A percentile compares a stretch with the other conserved stretches of the same genome.
These are phyloP conservation scores for Rhodamnia argentea DNA, from an alignment of 345 rosid genomes.

Conservation along the genomic window DNA sequence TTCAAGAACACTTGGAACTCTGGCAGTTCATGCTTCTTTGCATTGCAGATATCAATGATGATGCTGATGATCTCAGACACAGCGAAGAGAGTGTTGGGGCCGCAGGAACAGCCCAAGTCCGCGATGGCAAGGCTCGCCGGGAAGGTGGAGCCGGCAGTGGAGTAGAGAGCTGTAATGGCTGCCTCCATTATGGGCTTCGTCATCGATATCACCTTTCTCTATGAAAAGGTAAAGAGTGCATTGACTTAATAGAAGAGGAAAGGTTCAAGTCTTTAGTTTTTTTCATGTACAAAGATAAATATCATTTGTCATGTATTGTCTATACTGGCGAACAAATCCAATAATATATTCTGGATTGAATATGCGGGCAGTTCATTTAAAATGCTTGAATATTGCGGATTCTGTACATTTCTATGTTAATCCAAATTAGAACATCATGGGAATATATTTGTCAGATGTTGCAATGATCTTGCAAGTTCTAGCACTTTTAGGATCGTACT, in stretches of 20 bases:
- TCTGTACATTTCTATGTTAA: too few species aligned
- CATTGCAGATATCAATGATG: slow-evolving; percentile 1
- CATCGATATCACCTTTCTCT: neutral
- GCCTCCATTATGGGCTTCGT: neutral
- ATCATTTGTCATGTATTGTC: neutral
- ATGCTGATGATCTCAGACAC: neutral
- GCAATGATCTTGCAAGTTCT: neutral
- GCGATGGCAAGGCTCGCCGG: neutral
- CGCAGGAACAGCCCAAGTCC: slow-evolving; percentile 29
- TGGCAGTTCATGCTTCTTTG: slow-evolving; percentile 8
- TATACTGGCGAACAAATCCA: neutral
- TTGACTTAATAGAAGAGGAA: too few species aligned
- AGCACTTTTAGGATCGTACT: neutral
- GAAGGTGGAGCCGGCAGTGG: neutral
- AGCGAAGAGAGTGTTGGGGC: slow-evolving; percentile 8
- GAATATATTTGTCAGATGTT: neutral
- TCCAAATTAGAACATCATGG: too few species aligned
- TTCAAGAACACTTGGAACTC: slow-evolving; percentile 35
- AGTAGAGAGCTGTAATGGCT: neutral
- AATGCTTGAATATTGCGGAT: neutral
- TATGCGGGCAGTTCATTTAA: too few species aligned
- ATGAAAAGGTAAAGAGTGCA: neutral
- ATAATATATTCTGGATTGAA: neutral
- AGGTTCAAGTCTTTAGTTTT: neutral
- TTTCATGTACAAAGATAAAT: neutral